Percentiles rank a stretch among this genome's conserved stretches.
Conservation (phyloP, 768 basidiomycete species). For the Neoboletus subvelutipes region DNA sequence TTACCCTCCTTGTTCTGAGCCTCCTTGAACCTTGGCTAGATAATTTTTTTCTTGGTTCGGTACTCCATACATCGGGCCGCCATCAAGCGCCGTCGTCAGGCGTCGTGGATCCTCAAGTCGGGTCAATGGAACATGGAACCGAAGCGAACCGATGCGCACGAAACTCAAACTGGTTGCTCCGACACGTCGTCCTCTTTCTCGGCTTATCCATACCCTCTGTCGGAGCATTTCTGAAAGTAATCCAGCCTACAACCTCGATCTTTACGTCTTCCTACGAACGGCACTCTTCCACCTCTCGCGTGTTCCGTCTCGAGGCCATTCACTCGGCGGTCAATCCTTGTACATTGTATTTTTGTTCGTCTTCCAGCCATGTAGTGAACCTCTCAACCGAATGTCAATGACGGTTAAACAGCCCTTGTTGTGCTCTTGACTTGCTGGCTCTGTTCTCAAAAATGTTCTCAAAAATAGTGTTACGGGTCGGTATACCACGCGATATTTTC, state of each 20-base stretch:
- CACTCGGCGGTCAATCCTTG: neutral
- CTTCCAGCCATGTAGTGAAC: neutral
- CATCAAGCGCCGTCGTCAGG: conserved; percentile 25
- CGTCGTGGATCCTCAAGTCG: conserved; percentile 24
- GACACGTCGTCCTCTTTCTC: conserved; percentile 17
- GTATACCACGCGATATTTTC: too few relatives aligned
- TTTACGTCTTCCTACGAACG: neutral
- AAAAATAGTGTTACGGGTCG: too few relatives aligned
- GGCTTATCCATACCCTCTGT: conserved; percentile 16
- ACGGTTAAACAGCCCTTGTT: too few relatives aligned
- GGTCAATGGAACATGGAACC: conserved; percentile 22
- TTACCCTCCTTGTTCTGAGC: neutral
- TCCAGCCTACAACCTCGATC: neutral
- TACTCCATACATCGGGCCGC: conserved; percentile 14
- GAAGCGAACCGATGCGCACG: conserved; percentile 9
- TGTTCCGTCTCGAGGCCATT: neutral
- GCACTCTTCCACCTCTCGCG: neutral
- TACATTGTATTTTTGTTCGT: neutral
- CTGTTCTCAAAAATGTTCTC: neutral
- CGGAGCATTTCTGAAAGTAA: conserved; percentile 12
- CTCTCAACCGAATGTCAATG: neutral
- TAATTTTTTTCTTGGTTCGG: conserved; percentile 16
- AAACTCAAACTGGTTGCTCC: conserved; percentile 10
- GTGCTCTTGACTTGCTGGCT: neutral
- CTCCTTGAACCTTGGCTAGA: neutral